Conservation (phyloP, 192 early-diverging fungal genomes). For the Mortierella claussenii region DNA sequence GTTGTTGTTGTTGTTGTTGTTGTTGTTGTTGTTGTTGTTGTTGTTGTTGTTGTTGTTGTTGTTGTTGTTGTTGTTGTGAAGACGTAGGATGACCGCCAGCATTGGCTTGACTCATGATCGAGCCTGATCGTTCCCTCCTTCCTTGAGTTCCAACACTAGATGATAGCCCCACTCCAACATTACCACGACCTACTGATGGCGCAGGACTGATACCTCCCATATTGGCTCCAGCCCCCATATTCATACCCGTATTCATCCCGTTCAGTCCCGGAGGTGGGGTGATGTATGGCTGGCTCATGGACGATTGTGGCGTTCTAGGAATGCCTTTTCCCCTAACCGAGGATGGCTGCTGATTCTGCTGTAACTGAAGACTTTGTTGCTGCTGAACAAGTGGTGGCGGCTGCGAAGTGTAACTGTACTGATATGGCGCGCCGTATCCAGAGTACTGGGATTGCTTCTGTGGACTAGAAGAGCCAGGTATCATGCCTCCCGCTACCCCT, state of each 20-base stretch:
- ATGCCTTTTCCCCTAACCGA: neutral
- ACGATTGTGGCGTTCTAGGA: conserved; percentile 2
- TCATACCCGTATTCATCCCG: neutral
- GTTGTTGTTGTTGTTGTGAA: neutral
- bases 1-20: neutral
- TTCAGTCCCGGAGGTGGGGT: conserved; percentile 11
- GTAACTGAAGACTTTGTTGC: conserved; percentile 6
- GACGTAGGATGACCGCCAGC: neutral
- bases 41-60: conserved; percentile 14
- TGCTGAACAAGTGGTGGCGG: too few species aligned
- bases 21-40: neutral
- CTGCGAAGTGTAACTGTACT: neutral
- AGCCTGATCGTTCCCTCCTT: conserved; percentile 8
- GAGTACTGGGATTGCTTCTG: neutral
- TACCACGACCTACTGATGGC: neutral
- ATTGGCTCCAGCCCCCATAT: too few species aligned
- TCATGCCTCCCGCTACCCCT: neutral
- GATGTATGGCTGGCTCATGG: neutral
- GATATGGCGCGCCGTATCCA: neutral
- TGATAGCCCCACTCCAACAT: neutral
- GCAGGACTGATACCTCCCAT: neutral
- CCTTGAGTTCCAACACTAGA: neutral
- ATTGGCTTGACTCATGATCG: neutral
- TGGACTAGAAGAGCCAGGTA: too few species aligned
- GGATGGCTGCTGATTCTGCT: too few species aligned